Base-by-base conservation (phyloP, 2,329 filamentous ascomycete genomes). In the Xylaria sp. region DNA sequence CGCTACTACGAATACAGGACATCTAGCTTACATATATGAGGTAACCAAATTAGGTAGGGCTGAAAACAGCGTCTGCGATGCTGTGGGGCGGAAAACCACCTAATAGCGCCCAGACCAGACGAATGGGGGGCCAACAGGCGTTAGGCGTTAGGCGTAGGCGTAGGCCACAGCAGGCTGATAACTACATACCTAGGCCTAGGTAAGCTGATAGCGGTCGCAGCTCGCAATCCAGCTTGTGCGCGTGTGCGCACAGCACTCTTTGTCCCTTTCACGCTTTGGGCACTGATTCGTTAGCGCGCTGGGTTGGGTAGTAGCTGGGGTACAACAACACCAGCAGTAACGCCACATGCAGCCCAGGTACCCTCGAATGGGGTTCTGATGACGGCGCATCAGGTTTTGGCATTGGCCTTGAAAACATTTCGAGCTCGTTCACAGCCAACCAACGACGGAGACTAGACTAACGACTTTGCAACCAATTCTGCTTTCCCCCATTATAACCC, bases 331-430 rank as follows among this genome's bases (percentile, higher is more conserved):
- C 20, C 30, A 53, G 20, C 50, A 18, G 50, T 34, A 34, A 36
- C 50, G 50, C 50, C 50, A 53, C 50, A 53, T 34, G 50, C 18
- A 10, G 56, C 20, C 20, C 50, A 60, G 57, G 64, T 67, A 70
- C 65, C 58, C 65, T 7, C 6, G 48, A 53, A 56, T 66, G 58
- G 56, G 43, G 65, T 59, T 48, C 36, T 61, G 58, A 61, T 57
- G 52, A 70, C 59, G 68, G 68, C 68, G 68, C 65, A 70, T 68
- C 46, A 57, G 53, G 59, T 65, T 65, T 66, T 41, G 56, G 56
- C 36, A 36, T 52, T 62, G 68, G 73, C 70, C 64, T 74, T 70
- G 72, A 73, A 76, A 76, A 75, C 74, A 76, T 76, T 76, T 75
- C 68, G 70, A 73, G 62, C 59, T 73, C 68, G 52, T 65, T 63